Conservation (phyloP, 495 filamentous ascomycete species). For the Lepidopterella palustris region DNA sequence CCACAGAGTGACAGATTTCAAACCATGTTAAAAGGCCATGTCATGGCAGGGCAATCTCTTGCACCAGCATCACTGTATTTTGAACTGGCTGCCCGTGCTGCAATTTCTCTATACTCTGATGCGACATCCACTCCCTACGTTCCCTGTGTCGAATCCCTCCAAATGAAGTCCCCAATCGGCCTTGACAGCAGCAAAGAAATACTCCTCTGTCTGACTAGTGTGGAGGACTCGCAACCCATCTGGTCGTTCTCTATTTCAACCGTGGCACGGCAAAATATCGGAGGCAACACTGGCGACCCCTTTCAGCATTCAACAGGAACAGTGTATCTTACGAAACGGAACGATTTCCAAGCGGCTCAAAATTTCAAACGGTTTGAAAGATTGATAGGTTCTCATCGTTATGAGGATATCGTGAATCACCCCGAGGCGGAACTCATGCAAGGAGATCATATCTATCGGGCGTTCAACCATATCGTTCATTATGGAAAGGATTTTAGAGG, state of each 20-base stretch:
- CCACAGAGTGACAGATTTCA: not conserved
- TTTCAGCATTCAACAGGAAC: not conserved
- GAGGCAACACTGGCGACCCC: not conserved
- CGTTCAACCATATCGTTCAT: slow-evolving; percentile 45
- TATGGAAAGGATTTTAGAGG: slow-evolving; percentile 44
- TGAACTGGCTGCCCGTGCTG: not conserved
- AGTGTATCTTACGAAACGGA: not conserved
- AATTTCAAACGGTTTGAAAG: slow-evolving; percentile 36
- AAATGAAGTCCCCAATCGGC: not conserved
- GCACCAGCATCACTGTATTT: slow-evolving; percentile 2
- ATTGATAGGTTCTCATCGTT: slow-evolving; percentile 32
- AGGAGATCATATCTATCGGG: slow-evolving; percentile 44
- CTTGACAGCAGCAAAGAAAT: not conserved
- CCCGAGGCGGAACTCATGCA: slow-evolving; percentile 43
- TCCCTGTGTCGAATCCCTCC: not conserved
- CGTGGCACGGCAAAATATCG: not conserved
- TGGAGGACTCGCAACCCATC: not conserved
- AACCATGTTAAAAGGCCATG: not conserved
- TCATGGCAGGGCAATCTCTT: not conserved
- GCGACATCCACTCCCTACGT: not conserved
- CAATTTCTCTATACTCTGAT: not conserved
- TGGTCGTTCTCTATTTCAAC: not conserved
- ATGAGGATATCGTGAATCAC: slow-evolving; percentile 37
- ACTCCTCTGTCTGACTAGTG: not conserved
- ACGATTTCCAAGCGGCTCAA: not conserved